phyloP scores from a whole-genome alignment of 225 moss, liverwort and hornwort species.

The Sphagnum contortum region DNA sequence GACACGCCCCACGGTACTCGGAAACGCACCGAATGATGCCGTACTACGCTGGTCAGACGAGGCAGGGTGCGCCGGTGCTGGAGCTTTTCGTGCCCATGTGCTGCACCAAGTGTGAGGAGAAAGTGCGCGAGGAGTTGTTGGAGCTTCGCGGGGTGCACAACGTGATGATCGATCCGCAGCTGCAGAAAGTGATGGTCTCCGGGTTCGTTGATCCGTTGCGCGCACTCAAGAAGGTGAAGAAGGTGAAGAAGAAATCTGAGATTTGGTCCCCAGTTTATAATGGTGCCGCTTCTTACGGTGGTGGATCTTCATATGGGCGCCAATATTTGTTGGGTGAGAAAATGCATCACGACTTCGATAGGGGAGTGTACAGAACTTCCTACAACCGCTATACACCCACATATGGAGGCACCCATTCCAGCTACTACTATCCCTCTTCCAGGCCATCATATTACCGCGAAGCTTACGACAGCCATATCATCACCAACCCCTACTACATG shows the following conservation, averaged over 20 bases:
- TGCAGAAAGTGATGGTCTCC: slow-evolving; percentile 25
- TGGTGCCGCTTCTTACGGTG: too few relatives aligned
- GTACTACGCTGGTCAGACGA: slow-evolving; percentile 5
- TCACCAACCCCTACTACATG: too few relatives aligned
- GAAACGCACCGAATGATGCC: not conserved
- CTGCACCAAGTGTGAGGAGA: slow-evolving; percentile 37
- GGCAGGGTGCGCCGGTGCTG: slow-evolving; percentile 4
- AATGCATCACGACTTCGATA: too few relatives aligned
- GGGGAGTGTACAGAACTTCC: too few relatives aligned
- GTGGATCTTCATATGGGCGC: too few relatives aligned
- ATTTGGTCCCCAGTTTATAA: slow-evolving; percentile 1
- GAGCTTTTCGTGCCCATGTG: slow-evolving; percentile 46
- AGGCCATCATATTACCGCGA: too few relatives aligned
- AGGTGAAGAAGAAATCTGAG: slow-evolving; percentile 30
- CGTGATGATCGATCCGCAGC: slow-evolving; percentile 15
- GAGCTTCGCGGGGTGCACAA: slow-evolving; percentile 27
- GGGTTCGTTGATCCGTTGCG: slow-evolving; percentile 38
- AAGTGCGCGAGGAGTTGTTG: slow-evolving; percentile 27
- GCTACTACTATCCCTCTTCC: too few relatives aligned
- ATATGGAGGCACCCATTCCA: too few relatives aligned
- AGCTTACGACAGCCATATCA: too few relatives aligned
- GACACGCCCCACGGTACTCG: slow-evolving; percentile 1
- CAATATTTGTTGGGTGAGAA: too few relatives aligned
- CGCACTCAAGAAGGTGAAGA: slow-evolving; percentile 37
- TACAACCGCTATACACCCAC: too few relatives aligned